Evolutionary conservation across 2,329 filamentous ascomycete species (phyloP).

Genomic region (Aspergillus bombycis): DNA sequence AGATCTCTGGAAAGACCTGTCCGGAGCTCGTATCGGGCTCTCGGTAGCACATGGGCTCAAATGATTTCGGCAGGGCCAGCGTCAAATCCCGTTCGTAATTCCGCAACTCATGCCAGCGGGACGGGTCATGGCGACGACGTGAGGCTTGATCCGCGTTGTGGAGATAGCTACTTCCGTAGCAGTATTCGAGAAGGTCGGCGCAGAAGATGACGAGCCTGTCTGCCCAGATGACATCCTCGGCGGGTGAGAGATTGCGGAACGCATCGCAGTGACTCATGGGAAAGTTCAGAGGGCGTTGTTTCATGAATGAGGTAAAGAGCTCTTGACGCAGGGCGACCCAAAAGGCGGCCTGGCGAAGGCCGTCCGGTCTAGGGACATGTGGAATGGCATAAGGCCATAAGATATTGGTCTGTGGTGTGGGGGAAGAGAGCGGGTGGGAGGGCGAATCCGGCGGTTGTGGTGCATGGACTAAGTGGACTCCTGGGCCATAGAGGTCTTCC

Average conservation of each 20-base stretch:
- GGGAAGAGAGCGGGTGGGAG: background rate
- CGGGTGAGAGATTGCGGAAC: slow-evolving; percentile 38
- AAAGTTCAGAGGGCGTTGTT: slow-evolving; percentile 43
- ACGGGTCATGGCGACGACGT: slow-evolving; percentile 13
- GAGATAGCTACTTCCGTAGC: slow-evolving; percentile 47
- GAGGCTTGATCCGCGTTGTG: background rate
- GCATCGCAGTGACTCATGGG: slow-evolving; percentile 43
- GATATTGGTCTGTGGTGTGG: background rate
- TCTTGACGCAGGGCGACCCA: slow-evolving; percentile 56
- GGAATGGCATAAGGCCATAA: background rate
- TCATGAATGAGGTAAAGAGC: slow-evolving; percentile 50
- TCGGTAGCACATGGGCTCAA: slow-evolving; percentile 57
- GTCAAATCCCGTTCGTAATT: slow-evolving; percentile 4
- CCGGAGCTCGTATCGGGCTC: slow-evolving; percentile 39
- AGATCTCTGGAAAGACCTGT: slow-evolving; percentile 60
- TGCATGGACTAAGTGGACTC: background rate
- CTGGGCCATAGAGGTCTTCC: background rate
- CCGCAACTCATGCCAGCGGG: slow-evolving; percentile 3
- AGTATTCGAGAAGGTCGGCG: slow-evolving; percentile 66
- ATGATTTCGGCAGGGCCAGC: slow-evolving; percentile 40
- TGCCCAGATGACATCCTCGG: slow-evolving; percentile 37
- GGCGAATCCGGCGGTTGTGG: background rate
- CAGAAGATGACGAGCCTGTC: slow-evolving; percentile 63
- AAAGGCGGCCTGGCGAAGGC: slow-evolving; percentile 49
- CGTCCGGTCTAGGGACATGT: slow-evolving; percentile 8